Conservation (phyloP, 179 eudicot species). For the Gypsophila paniculata region DNA sequence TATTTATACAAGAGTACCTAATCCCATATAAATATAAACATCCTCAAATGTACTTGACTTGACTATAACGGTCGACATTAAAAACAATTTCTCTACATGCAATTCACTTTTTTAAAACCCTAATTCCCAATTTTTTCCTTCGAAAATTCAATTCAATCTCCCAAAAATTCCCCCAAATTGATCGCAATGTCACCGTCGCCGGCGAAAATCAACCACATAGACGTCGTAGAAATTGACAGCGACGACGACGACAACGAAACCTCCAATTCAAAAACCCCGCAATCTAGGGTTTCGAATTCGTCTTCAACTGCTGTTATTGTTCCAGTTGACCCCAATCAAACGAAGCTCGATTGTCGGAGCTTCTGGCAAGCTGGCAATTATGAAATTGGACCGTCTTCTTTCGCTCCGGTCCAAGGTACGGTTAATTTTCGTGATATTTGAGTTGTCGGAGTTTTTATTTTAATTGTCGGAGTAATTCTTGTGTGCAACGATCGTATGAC, state of each 20-base stretch:
- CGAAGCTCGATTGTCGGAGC: slow-evolving; percentile 55
- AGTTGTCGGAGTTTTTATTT: background rate
- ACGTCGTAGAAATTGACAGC: slow-evolving; percentile 52
- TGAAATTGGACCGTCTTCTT: slow-evolving; percentile 44
- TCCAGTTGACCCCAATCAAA: slow-evolving; percentile 24
- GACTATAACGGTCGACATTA: too few relatives aligned
- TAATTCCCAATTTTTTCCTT: slow-evolving; percentile 5
- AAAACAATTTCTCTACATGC: too few relatives aligned
- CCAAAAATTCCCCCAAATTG: background rate
- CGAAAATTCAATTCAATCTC: background rate
- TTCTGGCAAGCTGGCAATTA: slow-evolving; percentile 91
- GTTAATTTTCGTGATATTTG: background rate
- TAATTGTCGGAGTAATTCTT: background rate
- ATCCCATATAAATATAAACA: too few relatives aligned
- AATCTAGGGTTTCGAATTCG: slow-evolving; percentile 15
- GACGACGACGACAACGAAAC: slow-evolving; percentile 53
- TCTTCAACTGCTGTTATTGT: background rate
- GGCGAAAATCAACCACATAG: slow-evolving; percentile 21
- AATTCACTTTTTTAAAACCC: background rate
- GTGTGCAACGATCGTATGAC: too few relatives aligned
- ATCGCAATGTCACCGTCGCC: slow-evolving; percentile 19
- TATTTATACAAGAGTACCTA: too few relatives aligned
- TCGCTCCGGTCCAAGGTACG: slow-evolving; percentile 46
- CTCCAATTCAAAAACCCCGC: background rate
- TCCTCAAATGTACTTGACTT: too few relatives aligned